These are phyloP conservation scores for Penicillium griseofulvum DNA, from an alignment of 2,329 filamentous ascomycete species.

Conservation along the genomic window DNA sequence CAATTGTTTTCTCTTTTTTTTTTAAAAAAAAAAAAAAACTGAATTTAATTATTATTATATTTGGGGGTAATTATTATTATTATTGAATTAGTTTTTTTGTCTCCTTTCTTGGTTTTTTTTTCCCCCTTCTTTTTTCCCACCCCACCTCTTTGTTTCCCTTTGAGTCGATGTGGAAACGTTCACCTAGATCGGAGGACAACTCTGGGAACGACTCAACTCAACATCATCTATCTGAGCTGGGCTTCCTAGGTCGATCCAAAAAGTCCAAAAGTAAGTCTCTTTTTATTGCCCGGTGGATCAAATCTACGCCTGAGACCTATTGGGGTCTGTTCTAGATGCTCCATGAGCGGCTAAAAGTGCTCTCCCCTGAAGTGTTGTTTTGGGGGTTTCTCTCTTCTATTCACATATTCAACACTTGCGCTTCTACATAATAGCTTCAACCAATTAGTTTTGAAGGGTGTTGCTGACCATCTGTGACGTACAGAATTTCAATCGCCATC, in stretches of 20 bases:
- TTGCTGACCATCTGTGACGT: conserved; percentile 25
- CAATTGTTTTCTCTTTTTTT: neutral
- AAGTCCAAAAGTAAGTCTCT: conserved; percentile 28
- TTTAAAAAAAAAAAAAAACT: neutral
- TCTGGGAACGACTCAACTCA: conserved; percentile 37
- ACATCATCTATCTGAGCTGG: conserved; percentile 33
- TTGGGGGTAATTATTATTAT: neutral
- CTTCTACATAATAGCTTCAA: neutral
- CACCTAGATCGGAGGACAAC: conserved; percentile 40
- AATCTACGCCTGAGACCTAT: conserved; percentile 19
- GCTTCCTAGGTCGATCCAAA: conserved; percentile 37
- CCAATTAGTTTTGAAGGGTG: neutral
- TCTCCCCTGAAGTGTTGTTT: conserved; percentile 2
- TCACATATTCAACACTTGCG: conserved; percentile 8
- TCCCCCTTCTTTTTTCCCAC: conserved; percentile 6
- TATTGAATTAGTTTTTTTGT: conserved; percentile 1
- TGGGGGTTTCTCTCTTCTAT: neutral
- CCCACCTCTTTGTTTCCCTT: conserved; percentile 18
- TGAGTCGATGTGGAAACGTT: conserved; percentile 42
- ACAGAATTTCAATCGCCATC: conserved; percentile 32
- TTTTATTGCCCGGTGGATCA: neutral
- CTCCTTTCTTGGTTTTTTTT: conserved; percentile 9
- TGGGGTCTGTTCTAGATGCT: conserved; percentile 7
- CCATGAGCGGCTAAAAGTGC: neutral
- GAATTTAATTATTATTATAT: neutral